A percentile compares a stretch with the other conserved stretches of the same genome.
These are phyloP conservation scores for Neopestalotiopsis rosae DNA, from an alignment of 2,329 filamentous ascomycete genomes.

Conservation along the genomic window DNA sequence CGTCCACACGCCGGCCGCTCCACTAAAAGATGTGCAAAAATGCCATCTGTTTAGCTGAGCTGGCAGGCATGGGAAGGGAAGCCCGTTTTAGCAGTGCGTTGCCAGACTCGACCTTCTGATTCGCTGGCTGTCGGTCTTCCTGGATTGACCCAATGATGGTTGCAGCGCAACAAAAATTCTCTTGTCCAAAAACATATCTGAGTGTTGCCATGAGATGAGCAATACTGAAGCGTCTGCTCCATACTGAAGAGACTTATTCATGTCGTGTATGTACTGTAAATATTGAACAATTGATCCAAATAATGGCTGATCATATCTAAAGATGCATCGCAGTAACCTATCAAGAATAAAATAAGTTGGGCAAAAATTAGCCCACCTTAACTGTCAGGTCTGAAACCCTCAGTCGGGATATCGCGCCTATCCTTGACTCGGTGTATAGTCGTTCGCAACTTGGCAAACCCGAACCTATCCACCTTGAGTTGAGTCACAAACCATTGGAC, in stretches of 20 bases:
- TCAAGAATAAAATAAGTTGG: not conserved
- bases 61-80: not conserved
- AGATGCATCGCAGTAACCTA: not conserved
- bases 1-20: not conserved
- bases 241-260: not conserved
- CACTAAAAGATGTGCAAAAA: not conserved
- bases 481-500: not conserved
- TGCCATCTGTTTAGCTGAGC: too few species aligned
- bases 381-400: constrained; percentile 4
- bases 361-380: not conserved
- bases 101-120: not conserved
- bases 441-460: constrained; percentile 3
- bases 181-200: not conserved
- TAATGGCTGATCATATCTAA: not conserved
- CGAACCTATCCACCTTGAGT: not conserved
- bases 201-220: not conserved
- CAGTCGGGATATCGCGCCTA: not conserved
- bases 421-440: constrained; percentile 17
- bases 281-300: not conserved
- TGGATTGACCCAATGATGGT: not conserved
- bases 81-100: not conserved
- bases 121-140: not conserved
- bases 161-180: constrained; percentile 8
- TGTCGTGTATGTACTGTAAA: not conserved
- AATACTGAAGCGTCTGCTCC: not conserved